Evolutionary conservation across 768 basidiomycete species (phyloP), one percentile per base, ranked within the genome.

Genomic region (Rhodocollybia butyracea): DNA sequence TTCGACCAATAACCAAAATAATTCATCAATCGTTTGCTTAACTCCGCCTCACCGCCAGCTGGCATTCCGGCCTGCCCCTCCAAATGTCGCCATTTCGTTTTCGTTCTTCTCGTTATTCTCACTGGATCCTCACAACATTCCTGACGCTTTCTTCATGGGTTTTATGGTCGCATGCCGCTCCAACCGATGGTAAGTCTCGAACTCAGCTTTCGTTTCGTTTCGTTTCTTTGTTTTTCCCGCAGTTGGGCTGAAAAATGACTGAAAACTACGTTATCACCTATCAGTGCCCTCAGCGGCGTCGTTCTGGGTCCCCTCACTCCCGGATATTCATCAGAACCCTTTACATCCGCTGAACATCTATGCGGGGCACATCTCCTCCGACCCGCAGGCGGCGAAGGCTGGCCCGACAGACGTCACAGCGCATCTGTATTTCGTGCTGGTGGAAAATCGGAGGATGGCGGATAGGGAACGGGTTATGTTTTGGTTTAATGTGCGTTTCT

Each of bases 401-500:
- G 68, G 78, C 4, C 63, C 70, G 26, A 84, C 79, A n/a, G 81
- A 85, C 55, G 77, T 89, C 31, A 84, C 84, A 7, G 77, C 91
- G 0, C 91, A 95, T 66, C 66, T 94, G 10, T 96, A 82, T 76
- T 99, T 98, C 68, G 84, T 96, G 55, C 79, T 98, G 72, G 76
- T 94, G 38, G 92, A 94, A 70, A 92, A 94, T 46, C 79, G 93
- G 51, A 80, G 91, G 58, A 77, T 77, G 19, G 93, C 94, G n/a
- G 96, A 98, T 65, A 92, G 82, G 68, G 87, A 94, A 68, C 76
- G 96, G 32, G 70, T 98, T 8, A 81, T 98, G 64, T 92, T 98
- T 64, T 99, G 97, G 97, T 94, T 98, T 66, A 98, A 98, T 71
- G 94, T 92, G 64, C 64, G 86, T 69, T n/a, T n/a, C n/a, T n/a